Percentiles rank a stretch among this genome's conserved stretches.
Conservation (phyloP, 805 yeast genomes). For the Yarrowia phangngaensis region DNA sequence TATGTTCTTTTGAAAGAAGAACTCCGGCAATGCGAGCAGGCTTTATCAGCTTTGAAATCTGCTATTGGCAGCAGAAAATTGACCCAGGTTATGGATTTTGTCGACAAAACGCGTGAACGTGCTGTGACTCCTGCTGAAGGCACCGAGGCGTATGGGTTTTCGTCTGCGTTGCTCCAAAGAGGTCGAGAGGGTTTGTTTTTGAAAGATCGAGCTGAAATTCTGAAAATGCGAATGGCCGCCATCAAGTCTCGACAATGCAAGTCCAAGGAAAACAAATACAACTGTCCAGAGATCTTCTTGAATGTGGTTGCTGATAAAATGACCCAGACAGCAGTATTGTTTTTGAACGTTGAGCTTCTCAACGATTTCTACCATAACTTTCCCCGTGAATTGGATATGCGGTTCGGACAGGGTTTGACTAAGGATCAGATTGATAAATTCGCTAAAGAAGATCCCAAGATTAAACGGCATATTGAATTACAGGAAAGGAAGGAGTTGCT, state of each 20-base stretch:
- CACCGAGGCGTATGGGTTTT: slow-evolving; percentile 79
- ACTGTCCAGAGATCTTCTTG: slow-evolving; percentile 91
- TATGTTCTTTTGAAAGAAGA: slow-evolving; percentile 75
- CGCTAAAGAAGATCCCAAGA: slow-evolving; percentile 92
- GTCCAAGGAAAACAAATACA: slow-evolving; percentile 72
- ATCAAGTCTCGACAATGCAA: slow-evolving; percentile 73
- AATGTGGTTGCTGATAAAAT: slow-evolving; percentile 89
- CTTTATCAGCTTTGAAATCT: slow-evolving; percentile 55
- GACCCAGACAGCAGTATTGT: slow-evolving; percentile 87
- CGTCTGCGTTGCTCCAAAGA: slow-evolving; percentile 63
- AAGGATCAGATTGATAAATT: slow-evolving; percentile 78
- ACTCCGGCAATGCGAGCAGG: slow-evolving; percentile 69
- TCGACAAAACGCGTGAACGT: slow-evolving; percentile 36
- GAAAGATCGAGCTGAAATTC: slow-evolving; percentile 63
- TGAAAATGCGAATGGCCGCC: slow-evolving; percentile 71
- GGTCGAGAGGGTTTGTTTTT: slow-evolving; percentile 85
- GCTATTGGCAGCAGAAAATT: slow-evolving; percentile 82
- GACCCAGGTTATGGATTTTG: slow-evolving; percentile 72
- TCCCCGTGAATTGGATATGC: slow-evolving; percentile 85
- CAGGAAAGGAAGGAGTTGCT: slow-evolving; percentile 89
- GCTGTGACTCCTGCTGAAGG: slow-evolving; percentile 38
- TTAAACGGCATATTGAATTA: slow-evolving; percentile 83
- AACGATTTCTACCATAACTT: slow-evolving; percentile 95
- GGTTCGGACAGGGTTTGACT: slow-evolving; percentile 58
- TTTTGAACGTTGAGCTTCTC: slow-evolving; percentile 85